A percentile compares a stretch with the other conserved stretches of the same genome.
Conservation (phyloP, 768 basidiomycete genomes). For the Mycena polygramma region DNA sequence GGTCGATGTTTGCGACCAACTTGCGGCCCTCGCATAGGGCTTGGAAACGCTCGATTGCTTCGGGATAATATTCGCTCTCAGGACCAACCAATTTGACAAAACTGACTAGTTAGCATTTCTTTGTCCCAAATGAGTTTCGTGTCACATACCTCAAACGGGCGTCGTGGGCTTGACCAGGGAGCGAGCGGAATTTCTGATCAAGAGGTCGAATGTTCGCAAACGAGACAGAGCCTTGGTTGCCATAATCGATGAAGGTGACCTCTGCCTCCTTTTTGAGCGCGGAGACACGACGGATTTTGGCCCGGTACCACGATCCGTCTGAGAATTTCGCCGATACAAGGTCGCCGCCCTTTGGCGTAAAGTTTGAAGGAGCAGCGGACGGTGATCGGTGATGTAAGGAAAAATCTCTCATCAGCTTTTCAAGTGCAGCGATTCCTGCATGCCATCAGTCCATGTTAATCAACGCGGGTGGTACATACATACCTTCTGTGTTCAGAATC, state of each 20-base stretch:
- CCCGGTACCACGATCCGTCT: slow-evolving; percentile 96
- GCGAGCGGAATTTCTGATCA: slow-evolving; percentile 88
- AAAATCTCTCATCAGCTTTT: slow-evolving; percentile 95
- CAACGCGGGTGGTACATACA: slow-evolving; percentile 29
- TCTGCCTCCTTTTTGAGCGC: slow-evolving; percentile 94
- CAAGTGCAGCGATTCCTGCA: slow-evolving; percentile 89
- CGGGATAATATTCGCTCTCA: slow-evolving; percentile 88
- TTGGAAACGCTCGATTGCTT: slow-evolving; percentile 90
- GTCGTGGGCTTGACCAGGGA: slow-evolving; percentile 95
- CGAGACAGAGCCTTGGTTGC: slow-evolving; percentile 90
- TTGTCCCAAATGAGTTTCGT: neutral
- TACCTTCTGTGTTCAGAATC: slow-evolving; percentile 91
- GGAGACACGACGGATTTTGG: slow-evolving; percentile 88
- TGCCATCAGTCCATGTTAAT: slow-evolving; percentile 13
- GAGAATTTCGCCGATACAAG: slow-evolving; percentile 96
- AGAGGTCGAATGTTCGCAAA: slow-evolving; percentile 91
- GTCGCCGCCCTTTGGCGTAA: slow-evolving; percentile 87
- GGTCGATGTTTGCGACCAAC: slow-evolving; percentile 95
- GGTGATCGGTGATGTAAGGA: slow-evolving; percentile 85
- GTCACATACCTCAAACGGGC: slow-evolving; percentile 82
- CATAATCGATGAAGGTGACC: slow-evolving; percentile 95
- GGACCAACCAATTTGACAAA: slow-evolving; percentile 87
- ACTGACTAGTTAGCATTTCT: slow-evolving; percentile 54
- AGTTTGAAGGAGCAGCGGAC: slow-evolving; percentile 70
- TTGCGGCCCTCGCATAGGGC: slow-evolving; percentile 91